Evolutionary conservation across 257 asterid genomes (phyloP).

Genomic region (Striga asiatica): DNA sequence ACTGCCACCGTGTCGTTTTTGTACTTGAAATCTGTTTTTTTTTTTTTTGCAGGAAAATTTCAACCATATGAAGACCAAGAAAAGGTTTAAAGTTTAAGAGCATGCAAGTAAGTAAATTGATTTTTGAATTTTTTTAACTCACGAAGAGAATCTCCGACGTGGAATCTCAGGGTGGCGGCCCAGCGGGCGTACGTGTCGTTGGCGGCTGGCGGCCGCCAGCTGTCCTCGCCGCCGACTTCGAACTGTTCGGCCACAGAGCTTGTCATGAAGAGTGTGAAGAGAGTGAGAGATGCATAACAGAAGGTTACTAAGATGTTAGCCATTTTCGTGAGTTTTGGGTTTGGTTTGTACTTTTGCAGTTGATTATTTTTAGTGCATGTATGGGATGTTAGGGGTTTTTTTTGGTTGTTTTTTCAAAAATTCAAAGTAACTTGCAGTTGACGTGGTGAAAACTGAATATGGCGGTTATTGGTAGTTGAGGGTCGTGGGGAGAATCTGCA

Average conservation of each 20-base stretch:
- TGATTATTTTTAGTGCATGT: neutral
- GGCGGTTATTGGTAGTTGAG: conserved; percentile 31
- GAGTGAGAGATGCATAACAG: conserved; percentile 6
- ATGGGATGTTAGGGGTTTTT: neutral
- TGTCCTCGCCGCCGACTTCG: conserved; percentile 49
- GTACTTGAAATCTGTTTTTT: conserved; percentile 57
- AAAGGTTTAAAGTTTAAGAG: no score
- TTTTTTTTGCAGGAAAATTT: no score
- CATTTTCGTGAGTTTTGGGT: no score
- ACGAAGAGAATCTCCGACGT: conserved; percentile 63
- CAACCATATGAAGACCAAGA: no score
- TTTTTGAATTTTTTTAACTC: no score
- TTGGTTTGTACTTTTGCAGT: no score
- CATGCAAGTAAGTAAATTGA: neutral
- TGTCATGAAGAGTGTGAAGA: conserved; percentile 6
- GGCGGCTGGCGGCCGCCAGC: conserved; percentile 46
- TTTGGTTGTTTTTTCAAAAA: conserved; percentile 3
- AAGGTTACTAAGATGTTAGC: no score
- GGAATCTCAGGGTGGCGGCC: conserved; percentile 41
- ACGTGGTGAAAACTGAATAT: conserved; percentile 25
- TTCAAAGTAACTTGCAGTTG: neutral
- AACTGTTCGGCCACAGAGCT: conserved; percentile 33
- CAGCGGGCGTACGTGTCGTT: conserved; percentile 42
- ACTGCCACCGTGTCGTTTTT: conserved; percentile 50
- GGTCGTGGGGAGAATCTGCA: conserved; percentile 14